These are phyloP conservation scores for Cylindrotheca closterium DNA, from an alignment of 108 stramenopile genomes.

Conservation along the genomic window DNA sequence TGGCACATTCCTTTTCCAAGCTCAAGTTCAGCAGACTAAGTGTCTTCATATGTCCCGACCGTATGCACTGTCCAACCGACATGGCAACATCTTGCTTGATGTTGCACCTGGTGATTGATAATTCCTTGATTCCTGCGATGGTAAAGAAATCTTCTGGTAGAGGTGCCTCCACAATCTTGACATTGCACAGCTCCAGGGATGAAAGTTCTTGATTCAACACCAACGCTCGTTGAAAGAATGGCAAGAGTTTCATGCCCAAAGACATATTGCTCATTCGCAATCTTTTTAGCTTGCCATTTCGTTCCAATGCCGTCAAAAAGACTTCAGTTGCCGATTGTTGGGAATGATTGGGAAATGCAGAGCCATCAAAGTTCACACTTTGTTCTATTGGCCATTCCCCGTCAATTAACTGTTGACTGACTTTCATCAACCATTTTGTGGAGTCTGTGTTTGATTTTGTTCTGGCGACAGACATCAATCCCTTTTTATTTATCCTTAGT, in stretches of 20 bases:
- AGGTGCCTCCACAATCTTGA: not conserved
- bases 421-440: constrained; percentile 12
- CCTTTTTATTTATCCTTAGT: no score
- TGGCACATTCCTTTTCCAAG: no score
- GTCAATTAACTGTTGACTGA: constrained; percentile 9
- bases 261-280: constrained; percentile 9
- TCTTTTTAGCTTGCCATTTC: constrained; percentile 5
- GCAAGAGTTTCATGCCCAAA: no score
- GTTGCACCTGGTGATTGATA: not conserved
- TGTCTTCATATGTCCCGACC: not conserved
- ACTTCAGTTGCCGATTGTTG: not conserved
- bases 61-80: not conserved
- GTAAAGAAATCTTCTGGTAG: not conserved
- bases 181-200: constrained; percentile 2
- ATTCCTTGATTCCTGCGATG: not conserved
- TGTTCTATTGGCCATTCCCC: constrained; percentile 15
- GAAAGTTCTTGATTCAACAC: constrained; percentile 1
- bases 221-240: no score
- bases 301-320: constrained; percentile 7
- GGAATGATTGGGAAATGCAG: not conserved
- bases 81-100: not conserved
- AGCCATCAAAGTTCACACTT: constrained; percentile 20
- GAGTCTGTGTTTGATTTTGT: not conserved
- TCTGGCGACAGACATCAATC: no score
- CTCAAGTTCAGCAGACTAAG: not conserved